These are phyloP conservation scores for Xylariales sp. DNA, from an alignment of 2,329 filamentous ascomycete species.

Conservation along the genomic window DNA sequence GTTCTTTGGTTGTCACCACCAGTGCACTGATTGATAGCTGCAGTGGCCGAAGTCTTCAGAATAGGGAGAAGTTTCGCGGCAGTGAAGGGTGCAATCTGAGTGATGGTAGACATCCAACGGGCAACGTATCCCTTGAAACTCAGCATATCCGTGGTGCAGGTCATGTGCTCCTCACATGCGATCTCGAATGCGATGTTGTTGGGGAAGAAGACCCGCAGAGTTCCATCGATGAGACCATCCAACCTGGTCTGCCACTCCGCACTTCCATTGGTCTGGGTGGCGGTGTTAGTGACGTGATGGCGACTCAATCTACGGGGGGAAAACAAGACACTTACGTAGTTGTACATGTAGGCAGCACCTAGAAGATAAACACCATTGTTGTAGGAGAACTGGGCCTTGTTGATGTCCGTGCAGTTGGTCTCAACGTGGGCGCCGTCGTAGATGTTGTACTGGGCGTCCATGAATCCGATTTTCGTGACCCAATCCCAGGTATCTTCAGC, in stretches of 20 bases:
- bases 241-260: slow-evolving; percentile 41
- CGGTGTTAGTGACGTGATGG: slow-evolving; percentile 8
- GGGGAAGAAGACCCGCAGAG: slow-evolving; percentile 45
- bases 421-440: slow-evolving; percentile 46
- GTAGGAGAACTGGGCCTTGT: slow-evolving; percentile 49
- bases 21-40: slow-evolving; percentile 33
- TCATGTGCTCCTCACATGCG: slow-evolving; percentile 44
- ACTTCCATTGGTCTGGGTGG: slow-evolving; percentile 32
- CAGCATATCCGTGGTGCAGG: slow-evolving; percentile 53
- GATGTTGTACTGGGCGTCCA: slow-evolving; percentile 39
- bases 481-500: slow-evolving; percentile 57
- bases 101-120: slow-evolving; percentile 44
- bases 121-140: slow-evolving; percentile 56
- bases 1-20: slow-evolving; percentile 30
- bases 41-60: slow-evolving; percentile 33
- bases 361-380: slow-evolving; percentile 47
- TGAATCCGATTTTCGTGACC: slow-evolving; percentile 41
- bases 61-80: slow-evolving; percentile 28
- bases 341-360: slow-evolving; percentile 37
- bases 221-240: slow-evolving; percentile 40
- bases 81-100: slow-evolving; percentile 35
- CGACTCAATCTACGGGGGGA: background rate
- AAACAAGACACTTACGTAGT: slow-evolving; percentile 29
- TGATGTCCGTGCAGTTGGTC: slow-evolving; percentile 42
- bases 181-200: slow-evolving; percentile 46